Base-by-base conservation (phyloP, 768 basidiomycete genomes). In the Lactarius indigo region DNA sequence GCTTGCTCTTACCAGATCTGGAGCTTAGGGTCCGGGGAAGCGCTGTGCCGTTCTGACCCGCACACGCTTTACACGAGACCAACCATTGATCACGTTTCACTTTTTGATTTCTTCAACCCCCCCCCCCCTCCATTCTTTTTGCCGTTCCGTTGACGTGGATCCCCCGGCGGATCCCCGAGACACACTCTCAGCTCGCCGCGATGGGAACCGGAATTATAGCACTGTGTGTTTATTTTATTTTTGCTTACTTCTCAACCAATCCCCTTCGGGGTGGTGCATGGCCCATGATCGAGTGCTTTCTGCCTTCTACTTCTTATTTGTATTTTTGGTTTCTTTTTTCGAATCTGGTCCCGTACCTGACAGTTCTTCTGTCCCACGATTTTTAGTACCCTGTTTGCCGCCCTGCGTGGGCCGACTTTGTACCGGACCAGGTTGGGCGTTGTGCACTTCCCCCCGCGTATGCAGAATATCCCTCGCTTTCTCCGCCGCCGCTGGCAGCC, bases 401-500 rank as follows among this genome's bases (percentile, higher is more conserved):
- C 5, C 82, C 82, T 10, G 75, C 83, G 0, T 92, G 90, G 89
- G 78, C 78, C 20, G 80, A 84, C 56, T 91, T 86, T 68, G 72
- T 78, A 10, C 84, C 84, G 8, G 70, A 72, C 33, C 72, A 74
- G 0, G 35, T 37, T 33, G 64, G 61, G n/a, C 63, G 57, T 10
- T 54, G 26, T 42, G 68, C 60, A 20, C n/a, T 39, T 9, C 68
- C 66, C 0, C 62, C 65, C n/a, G 63, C 64, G 6, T 72, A 72
- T 71, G 81, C 80, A 3, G 76, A 81, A 68, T 69, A 74, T 7
- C 79, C 83, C 61, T 76, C 76, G 52, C 74, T 91, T 44, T 77
- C 75, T 44, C 83, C 87, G 17, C 86, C 87, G 7, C 84, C 89
- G 7, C 81, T 90, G 47, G 86, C 88, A 0, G 79, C 85, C 9